Evolutionary conservation across 371 early-diverging fungal species (phyloP).

Genomic region (Actinomortierella wolfii): DNA sequence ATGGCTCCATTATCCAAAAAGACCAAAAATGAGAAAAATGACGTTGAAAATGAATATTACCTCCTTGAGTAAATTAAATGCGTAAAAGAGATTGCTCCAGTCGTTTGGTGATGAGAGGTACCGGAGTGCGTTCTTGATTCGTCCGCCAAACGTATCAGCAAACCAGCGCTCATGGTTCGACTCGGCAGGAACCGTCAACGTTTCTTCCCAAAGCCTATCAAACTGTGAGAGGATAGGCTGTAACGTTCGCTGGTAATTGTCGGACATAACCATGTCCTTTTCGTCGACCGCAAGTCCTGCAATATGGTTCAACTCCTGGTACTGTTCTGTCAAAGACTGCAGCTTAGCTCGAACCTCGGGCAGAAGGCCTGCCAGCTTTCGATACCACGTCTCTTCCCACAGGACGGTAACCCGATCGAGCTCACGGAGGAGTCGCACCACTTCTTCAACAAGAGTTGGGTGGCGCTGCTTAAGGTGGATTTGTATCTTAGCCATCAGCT

Average conservation of each 20-base stretch:
- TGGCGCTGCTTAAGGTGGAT: slow-evolving; percentile 51
- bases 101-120: slow-evolving; percentile 56
- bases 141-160: slow-evolving; percentile 53
- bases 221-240: slow-evolving; percentile 61
- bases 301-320: slow-evolving; percentile 52
- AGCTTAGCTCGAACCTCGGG: slow-evolving; percentile 61
- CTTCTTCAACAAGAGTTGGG: slow-evolving; percentile 59
- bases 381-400: slow-evolving; percentile 84
- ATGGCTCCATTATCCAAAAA: not conserved
- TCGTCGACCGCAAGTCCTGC: slow-evolving; percentile 48
- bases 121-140: slow-evolving; percentile 55
- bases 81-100: slow-evolving; percentile 56
- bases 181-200: slow-evolving; percentile 33
- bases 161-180: slow-evolving; percentile 79
- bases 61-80: slow-evolving; percentile 64
- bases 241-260: slow-evolving; percentile 60
- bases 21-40: not conserved
- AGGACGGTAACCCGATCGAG: slow-evolving; percentile 77
- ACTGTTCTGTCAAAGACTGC: slow-evolving; percentile 61
- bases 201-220: slow-evolving; percentile 55
- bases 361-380: slow-evolving; percentile 69
- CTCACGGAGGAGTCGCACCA: slow-evolving; percentile 66
- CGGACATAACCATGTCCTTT: slow-evolving; percentile 53
- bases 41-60: slow-evolving; percentile 36
- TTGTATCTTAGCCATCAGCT: slow-evolving; percentile 49